Evolutionary conservation across 2,329 filamentous ascomycete species (phyloP).

Genomic region (Penicillium expansum): DNA sequence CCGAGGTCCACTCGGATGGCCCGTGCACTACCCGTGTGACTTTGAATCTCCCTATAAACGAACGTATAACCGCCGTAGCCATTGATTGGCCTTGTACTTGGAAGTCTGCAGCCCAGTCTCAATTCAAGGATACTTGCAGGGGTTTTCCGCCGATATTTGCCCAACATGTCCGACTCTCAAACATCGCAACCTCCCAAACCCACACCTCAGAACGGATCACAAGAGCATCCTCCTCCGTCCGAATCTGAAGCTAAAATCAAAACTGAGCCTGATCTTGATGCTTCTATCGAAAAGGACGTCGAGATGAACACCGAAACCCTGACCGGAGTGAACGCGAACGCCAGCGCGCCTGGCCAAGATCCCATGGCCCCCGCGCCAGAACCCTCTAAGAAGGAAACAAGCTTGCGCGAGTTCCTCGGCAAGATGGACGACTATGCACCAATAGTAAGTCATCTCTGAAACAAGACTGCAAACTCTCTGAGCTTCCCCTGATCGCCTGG

Average conservation of each 20-base stretch:
- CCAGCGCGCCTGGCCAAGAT: slow-evolving; percentile 31
- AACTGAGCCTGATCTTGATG: slow-evolving; percentile 30
- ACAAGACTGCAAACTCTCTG: neutral
- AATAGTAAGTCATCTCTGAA: slow-evolving; percentile 63
- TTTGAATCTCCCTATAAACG: slow-evolving; percentile 7
- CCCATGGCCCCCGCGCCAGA: slow-evolving; percentile 51
- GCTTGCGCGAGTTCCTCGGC: slow-evolving; percentile 82
- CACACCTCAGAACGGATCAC: slow-evolving; percentile 21
- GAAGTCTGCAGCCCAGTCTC: slow-evolving; percentile 14
- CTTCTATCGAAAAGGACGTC: slow-evolving; percentile 38
- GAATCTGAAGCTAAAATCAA: slow-evolving; percentile 19
- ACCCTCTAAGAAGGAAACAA: slow-evolving; percentile 84
- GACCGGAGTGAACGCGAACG: slow-evolving; percentile 6
- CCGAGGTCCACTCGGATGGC: neutral
- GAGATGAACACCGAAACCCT: slow-evolving; percentile 32
- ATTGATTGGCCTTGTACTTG: slow-evolving; percentile 9
- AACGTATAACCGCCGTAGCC: neutral
- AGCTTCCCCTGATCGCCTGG: slow-evolving; percentile 1
- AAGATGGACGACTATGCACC: slow-evolving; percentile 99
- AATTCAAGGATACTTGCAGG: slow-evolving; percentile 8
- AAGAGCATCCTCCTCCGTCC: slow-evolving; percentile 22
- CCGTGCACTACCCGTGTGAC: slow-evolving; percentile 11
- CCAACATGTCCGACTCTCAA: slow-evolving; percentile 38
- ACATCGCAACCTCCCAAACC: slow-evolving; percentile 18
- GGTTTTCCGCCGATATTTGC: slow-evolving; percentile 14